Base-by-base conservation (phyloP, 2,329 filamentous ascomycete species). In the Nothophoma quercina region DNA sequence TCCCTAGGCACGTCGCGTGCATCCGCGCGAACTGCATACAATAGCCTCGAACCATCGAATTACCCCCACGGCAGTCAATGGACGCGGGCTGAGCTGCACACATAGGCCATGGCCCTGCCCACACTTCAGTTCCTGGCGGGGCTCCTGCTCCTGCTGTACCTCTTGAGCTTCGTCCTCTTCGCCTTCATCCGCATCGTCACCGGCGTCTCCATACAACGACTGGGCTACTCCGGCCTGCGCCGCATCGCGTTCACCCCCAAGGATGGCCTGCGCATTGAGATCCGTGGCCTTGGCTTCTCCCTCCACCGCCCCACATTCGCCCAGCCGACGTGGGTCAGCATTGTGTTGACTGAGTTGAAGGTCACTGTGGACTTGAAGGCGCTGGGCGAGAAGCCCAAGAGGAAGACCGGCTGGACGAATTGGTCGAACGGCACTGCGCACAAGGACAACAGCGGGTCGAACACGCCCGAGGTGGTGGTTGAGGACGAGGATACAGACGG, bases 301-400 rank as follows among this genome's bases (percentile, higher is more conserved):
- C 77, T 98, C 58, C 95, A 99, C 76, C 87, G 93, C 4, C 95
- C 95, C 10, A 98, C 95, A 5, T 98, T 99, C 76, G 91, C 93
- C 38, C 92, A 98, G 73, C 95, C 95, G 35, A 98, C 96, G 58
- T 98, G 93, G 92, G 80, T 96, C 65, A 98, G 93, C 72, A 82
- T 99, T 42, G 90, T 95, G 7, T 77, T 99, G 54, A 90, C 86
- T 66, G 95, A 97, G 70, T 80, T 97, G 41, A 89, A 87, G 41
- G 82, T 99, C 42, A 96, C 91, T 0, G 74, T 98, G 34, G 91
- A 99, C 70, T 79, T 92, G 36, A 83, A 84, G 55, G 83, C 85
- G 39, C 75, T 95, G 33, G 83, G 70, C 2, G 65, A 72, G 34
- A 72, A 71, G 51, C 63, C 71, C 18, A 64, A 53, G 15, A 70